phyloP scores from a whole-genome alignment of 1,284 basidiomycete species.

The Athelia sp. region DNA sequence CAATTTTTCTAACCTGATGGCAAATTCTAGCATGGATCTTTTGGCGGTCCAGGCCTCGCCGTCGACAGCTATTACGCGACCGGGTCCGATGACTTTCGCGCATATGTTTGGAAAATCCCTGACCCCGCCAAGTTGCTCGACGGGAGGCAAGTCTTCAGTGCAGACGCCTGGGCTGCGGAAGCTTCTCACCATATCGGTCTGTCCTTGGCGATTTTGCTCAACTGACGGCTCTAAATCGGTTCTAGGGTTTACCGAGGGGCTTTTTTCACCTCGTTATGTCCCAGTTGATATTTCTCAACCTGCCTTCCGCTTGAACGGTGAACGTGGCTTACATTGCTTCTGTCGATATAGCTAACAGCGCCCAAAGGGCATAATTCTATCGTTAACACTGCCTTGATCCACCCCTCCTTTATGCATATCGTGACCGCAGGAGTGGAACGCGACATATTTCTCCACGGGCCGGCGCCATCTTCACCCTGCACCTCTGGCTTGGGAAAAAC shows the following conservation, averaged over 20 bases:
- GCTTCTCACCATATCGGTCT: conserved; percentile 19
- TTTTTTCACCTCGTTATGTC: conserved; percentile 34
- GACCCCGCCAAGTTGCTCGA: conserved; percentile 35
- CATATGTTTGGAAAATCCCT: conserved; percentile 77
- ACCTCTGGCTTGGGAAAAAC: conserved; percentile 37
- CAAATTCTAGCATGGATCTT: conserved; percentile 59
- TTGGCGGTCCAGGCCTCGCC: conserved; percentile 54
- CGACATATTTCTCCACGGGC: conserved; percentile 62
- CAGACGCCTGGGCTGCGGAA: conserved; percentile 36
- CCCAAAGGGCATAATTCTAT: conserved; percentile 76
- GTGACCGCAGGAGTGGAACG: conserved; percentile 70
- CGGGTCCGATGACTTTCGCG: conserved; percentile 78
- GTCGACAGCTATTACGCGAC: conserved; percentile 57
- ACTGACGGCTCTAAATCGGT: conserved; percentile 2
- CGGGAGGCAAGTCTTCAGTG: conserved; percentile 35
- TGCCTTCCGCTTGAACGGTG: conserved; percentile 51
- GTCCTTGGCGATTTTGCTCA: conserved; percentile 29
- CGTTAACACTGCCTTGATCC: conserved; percentile 66
- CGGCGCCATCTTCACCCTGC: conserved; percentile 47
- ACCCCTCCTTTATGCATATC: conserved; percentile 63
- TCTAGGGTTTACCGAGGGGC: conserved; percentile 43
- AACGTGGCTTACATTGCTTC: too few species aligned
- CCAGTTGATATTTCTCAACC: conserved; percentile 56
- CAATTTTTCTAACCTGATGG: background rate
- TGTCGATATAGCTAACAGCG: too few species aligned